Conservation (phyloP, 306 rosid species). For the Carpinus viminea region DNA sequence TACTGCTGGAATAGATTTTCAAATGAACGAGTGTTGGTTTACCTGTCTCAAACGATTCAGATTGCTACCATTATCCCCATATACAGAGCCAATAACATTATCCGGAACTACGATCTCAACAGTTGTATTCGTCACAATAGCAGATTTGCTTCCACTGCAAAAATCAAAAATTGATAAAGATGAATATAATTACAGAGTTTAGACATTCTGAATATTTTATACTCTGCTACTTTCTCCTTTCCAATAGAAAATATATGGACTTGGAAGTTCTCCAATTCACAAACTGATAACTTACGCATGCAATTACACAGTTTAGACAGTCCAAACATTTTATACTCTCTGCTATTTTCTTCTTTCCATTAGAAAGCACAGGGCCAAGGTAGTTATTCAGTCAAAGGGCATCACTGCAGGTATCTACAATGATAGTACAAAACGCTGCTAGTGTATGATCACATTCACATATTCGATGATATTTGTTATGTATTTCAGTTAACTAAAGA, state of each 20-base stretch:
- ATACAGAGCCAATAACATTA: conserved; percentile 73
- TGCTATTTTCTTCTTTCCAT: neutral
- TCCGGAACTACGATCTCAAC: conserved; percentile 94
- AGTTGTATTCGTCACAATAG: conserved; percentile 87
- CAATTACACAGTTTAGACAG: neutral
- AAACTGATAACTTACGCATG: neutral
- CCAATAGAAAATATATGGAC: neutral
- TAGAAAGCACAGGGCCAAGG: conserved; percentile 2
- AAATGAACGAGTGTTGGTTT: neutral
- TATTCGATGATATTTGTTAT: neutral
- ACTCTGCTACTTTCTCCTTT: too few relatives aligned
- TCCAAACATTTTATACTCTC: neutral
- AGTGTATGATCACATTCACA: conserved; percentile 21
- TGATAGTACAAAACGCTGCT: conserved; percentile 9
- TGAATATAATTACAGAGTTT: neutral
- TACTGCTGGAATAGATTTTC: neutral
- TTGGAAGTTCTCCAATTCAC: neutral
- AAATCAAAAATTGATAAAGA: neutral
- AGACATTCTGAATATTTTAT: too few relatives aligned
- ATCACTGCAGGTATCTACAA: conserved; percentile 19
- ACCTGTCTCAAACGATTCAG: conserved; percentile 93
- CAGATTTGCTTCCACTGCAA: conserved; percentile 84
- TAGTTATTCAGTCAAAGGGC: neutral
- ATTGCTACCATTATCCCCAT: conserved; percentile 90
- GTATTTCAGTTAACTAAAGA: conserved; percentile 9